Conservation (phyloP, 768 basidiomycete species). For the Podaxis sp. region DNA sequence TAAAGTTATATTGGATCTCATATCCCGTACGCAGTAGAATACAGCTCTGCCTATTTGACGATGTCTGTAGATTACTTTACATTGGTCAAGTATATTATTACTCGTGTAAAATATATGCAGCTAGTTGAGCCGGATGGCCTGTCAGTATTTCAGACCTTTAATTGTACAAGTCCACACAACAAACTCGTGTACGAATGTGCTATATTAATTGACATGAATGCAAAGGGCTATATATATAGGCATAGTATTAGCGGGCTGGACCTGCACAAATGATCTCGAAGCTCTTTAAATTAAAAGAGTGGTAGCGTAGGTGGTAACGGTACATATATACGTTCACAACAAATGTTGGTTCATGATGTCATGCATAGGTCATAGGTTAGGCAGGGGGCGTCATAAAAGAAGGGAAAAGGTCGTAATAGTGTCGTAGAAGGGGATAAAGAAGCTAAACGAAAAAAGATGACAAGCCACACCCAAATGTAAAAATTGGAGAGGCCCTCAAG, state of each 20-base stretch:
- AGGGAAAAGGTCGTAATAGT: background rate
- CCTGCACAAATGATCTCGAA: background rate
- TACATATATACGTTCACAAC: background rate
- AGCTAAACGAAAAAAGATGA: background rate
- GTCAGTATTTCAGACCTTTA: background rate
- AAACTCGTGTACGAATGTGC: background rate
- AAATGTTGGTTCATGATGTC: background rate
- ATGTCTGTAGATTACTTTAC: background rate
- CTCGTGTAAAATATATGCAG: background rate
- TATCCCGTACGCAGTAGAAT: background rate
- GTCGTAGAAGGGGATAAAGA: background rate
- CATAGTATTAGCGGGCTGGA: background rate
- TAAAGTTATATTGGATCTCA: slow-evolving; percentile 1
- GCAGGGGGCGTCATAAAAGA: background rate
- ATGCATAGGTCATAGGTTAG: slow-evolving; percentile 1
- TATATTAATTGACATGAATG: background rate
- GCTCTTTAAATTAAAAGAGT: background rate
- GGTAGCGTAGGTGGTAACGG: background rate
- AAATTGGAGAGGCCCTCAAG: background rate
- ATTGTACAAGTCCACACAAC: background rate
- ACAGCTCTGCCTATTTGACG: background rate
- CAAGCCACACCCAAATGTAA: background rate
- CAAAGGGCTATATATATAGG: background rate
- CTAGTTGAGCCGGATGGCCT: no score
- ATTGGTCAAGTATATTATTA: background rate